A percentile compares a stretch with the other conserved stretches of the same genome.
Evolutionary conservation across 106 monocot genomes (phyloP).

Genomic region (Platanthera zijinensis): DNA sequence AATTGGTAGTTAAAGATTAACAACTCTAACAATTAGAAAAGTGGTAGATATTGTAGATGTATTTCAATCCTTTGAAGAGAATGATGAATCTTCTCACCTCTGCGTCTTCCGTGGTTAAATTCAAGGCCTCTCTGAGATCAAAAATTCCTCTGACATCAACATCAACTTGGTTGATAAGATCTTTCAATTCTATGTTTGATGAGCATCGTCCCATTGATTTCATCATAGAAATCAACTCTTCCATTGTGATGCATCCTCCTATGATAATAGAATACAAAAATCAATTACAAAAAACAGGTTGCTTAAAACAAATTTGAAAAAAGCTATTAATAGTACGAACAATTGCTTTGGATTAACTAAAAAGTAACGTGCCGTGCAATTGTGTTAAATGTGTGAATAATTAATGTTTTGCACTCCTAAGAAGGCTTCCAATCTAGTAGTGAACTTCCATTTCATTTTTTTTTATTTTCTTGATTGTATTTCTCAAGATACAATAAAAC

Average conservation of each 20-base stretch:
- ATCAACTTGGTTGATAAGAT: constrained; percentile 1
- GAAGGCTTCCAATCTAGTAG: neutral
- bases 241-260: constrained; percentile 7
- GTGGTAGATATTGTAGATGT: neutral
- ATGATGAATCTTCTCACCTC: constrained; percentile 1
- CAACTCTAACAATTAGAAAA: neutral
- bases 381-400: neutral
- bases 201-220: constrained; percentile 6
- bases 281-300: neutral
- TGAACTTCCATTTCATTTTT: neutral
- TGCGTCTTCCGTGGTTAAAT: neutral
- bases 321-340: neutral
- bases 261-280: neutral
- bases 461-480: neutral
- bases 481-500: neutral
- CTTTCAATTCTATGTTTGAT: neutral
- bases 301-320: neutral
- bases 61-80: neutral
- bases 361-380: neutral
- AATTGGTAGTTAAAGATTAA: neutral
- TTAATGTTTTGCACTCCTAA: neutral
- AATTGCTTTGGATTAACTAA: neutral
- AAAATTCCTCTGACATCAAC: constrained; percentile 6
- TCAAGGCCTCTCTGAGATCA: constrained; percentile 1
- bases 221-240: constrained; percentile 6